phyloP scores from a whole-genome alignment of 176 grass and related monocot genomes.

The Typha latifolia region DNA sequence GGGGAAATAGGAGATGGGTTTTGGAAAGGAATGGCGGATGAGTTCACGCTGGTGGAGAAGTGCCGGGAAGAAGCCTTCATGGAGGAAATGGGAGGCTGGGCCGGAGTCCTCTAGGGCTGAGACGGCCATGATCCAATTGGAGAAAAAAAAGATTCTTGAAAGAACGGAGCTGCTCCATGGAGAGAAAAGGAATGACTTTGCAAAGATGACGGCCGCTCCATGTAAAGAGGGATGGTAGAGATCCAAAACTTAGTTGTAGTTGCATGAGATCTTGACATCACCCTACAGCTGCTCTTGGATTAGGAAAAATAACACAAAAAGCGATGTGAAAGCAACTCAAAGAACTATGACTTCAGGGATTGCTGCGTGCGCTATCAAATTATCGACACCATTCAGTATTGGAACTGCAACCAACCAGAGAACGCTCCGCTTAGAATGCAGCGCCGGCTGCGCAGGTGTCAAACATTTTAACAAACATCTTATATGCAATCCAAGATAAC shows the following conservation, averaged over 20 bases:
- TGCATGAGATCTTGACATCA: not conserved
- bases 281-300: not conserved
- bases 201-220: not conserved
- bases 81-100: not conserved
- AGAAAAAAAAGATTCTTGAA: not conserved
- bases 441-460: too few relatives aligned
- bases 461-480: too few relatives aligned
- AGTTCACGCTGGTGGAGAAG: not conserved
- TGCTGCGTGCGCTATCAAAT: too few relatives aligned
- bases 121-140: not conserved
- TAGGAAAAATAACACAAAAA: too few relatives aligned
- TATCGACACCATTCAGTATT: too few relatives aligned
- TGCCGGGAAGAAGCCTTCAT: constrained; percentile 8
- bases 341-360: not conserved
- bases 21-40: not conserved
- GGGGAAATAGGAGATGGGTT: not conserved
- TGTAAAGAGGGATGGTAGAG: not conserved
- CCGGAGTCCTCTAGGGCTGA: not conserved
- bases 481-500: too few relatives aligned
- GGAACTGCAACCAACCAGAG: too few relatives aligned
- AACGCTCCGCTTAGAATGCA: too few relatives aligned
- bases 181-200: not conserved
- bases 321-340: constrained; percentile 4
- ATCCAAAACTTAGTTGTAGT: not conserved
- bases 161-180: not conserved